Base-by-base conservation (phyloP, 768 basidiomycete genomes). In the Macrolepiota albuminosa region DNA sequence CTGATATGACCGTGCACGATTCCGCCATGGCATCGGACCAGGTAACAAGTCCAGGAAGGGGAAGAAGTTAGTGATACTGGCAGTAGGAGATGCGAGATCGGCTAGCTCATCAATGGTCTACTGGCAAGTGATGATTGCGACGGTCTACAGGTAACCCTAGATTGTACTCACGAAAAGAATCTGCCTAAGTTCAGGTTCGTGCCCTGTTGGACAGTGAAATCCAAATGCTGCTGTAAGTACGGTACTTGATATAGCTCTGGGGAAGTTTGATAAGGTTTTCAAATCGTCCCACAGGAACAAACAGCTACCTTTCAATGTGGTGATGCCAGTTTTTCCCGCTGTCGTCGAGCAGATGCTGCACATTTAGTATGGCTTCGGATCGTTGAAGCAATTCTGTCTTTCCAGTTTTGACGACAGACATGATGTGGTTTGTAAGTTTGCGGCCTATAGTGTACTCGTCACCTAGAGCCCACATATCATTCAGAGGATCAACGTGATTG, bases 161-260 rank as follows among this genome's bases (percentile, higher is more conserved):
- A 13, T 16, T 26, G 16, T 2, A 58, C 57, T 50, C 31, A 58
- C 57, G 2, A 4, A n/a, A 16, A 51, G 3, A 7, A 58, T 1
- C 6, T 26, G 31, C 11, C 14, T 36, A 10, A 52, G 40, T 11
- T 58, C 57, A 16, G 37, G 49, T 16, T 58, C 50, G 4, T 45
- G 8, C 1, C 57, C 50, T 24, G 57, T 58, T 7, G 31, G 42
- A 14, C 57, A 58, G n/a, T 52, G 57, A 21, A 52, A 3, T 2
- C 57, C 57, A 36, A 52, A 58, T 3, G 34, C 49, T 42, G 39
- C 57, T 16, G 57, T 34, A 11, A 58, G 57, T 11, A 40, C n/a
- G 2, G 39, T 52, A 46, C 54, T 56, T 6, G 21, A 33, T 21
- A 6, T n/a, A 18, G 34, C 6, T 24, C 43, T 45, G 21, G n/a